Evolutionary conservation across 306 rosid genomes (phyloP).

Genomic region (Gastrolobium villosum): DNA sequence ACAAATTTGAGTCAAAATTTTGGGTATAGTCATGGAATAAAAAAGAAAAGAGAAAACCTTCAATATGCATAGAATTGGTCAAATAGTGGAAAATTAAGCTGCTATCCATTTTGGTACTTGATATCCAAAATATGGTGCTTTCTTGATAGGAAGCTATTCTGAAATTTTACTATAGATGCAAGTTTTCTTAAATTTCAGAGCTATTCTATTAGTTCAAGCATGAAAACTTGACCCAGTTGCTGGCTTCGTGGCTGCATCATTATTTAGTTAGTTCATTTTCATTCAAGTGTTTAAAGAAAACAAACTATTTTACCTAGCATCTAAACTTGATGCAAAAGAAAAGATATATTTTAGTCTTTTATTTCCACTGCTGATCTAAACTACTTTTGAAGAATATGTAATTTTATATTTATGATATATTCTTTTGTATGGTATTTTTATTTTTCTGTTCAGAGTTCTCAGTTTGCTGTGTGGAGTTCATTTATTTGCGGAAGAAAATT

Average conservation of each 20-base stretch:
- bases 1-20: conserved; percentile 18
- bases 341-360: background rate
- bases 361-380: conserved; percentile 9
- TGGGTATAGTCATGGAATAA: conserved; percentile 7
- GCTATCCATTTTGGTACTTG: background rate
- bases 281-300: background rate
- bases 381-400: conserved; percentile 27
- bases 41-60: conserved; percentile 6
- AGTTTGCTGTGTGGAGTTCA: conserved; percentile 26
- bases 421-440: background rate
- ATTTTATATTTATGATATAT: conserved; percentile 9
- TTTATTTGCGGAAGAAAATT: conserved; percentile 43
- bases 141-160: background rate
- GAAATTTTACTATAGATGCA: background rate
- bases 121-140: background rate
- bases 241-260: background rate
- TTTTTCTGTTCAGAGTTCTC: conserved; percentile 29
- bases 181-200: conserved; percentile 14
- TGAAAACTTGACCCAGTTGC: background rate
- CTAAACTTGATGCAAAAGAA: background rate
- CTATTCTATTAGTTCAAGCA: conserved; percentile 17
- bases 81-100: conserved; percentile 32
- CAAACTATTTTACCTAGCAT: conserved; percentile 4
- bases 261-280: background rate
- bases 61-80: conserved; percentile 4